Evolutionary conservation across 768 basidiomycete species (phyloP).

Genomic region (Calocera viscosa): DNA sequence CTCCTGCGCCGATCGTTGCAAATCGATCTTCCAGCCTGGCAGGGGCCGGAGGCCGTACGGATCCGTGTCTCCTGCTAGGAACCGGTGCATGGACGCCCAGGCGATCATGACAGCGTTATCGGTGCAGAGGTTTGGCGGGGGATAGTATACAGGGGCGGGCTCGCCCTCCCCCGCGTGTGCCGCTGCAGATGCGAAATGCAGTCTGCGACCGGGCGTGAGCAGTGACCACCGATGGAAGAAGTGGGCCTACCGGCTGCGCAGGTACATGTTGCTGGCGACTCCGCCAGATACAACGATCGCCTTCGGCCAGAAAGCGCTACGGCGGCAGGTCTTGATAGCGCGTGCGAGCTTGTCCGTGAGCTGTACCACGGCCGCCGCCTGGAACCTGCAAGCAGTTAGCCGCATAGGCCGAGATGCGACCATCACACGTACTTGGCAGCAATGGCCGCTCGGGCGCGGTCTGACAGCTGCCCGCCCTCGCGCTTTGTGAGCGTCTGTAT

Average conservation of each 20-base stretch:
- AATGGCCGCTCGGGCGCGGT: constrained; percentile 30
- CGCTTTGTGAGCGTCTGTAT: constrained; percentile 35
- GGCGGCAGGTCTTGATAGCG: constrained; percentile 36
- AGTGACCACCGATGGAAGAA: not conserved
- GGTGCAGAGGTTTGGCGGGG: constrained; percentile 71
- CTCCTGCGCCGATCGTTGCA: not conserved
- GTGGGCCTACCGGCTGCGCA: constrained; percentile 47
- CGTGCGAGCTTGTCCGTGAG: constrained; percentile 60
- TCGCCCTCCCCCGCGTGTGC: constrained; percentile 1
- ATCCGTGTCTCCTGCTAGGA: constrained; percentile 49
- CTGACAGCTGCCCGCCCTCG: constrained; percentile 19
- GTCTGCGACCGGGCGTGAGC: constrained; percentile 12
- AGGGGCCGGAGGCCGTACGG: constrained; percentile 17
- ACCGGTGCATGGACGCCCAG: constrained; percentile 78
- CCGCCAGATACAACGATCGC: constrained; percentile 81
- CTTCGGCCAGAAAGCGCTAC: constrained; percentile 34
- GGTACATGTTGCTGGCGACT: constrained; percentile 71
- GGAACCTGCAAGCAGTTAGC: constrained; percentile 44
- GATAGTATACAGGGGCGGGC: constrained; percentile 46
- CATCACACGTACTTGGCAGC: constrained; percentile 21
- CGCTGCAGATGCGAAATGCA: constrained; percentile 17
- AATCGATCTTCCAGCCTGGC: not conserved
- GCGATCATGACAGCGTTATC: constrained; percentile 98
- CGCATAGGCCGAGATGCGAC: not conserved
- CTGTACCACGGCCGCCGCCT: constrained; percentile 55